phyloP scores from a whole-genome alignment of 1,139 yeast species.

The Lodderomyces orthopsilosis region DNA sequence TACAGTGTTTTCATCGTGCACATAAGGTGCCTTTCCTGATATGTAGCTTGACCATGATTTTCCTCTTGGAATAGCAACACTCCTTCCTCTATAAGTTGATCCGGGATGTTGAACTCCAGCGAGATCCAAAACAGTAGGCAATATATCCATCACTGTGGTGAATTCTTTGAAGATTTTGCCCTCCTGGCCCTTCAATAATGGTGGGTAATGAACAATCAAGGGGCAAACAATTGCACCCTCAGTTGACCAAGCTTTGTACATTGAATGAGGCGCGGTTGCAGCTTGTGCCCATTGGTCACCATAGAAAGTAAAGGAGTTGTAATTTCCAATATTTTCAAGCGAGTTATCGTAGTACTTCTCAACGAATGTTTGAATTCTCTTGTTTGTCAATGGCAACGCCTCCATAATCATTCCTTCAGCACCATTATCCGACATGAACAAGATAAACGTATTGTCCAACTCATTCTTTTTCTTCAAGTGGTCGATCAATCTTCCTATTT shows the following conservation, averaged over 20 bases:
- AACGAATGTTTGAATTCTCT: constrained; percentile 25
- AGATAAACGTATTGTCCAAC: constrained; percentile 50
- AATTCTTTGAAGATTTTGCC: constrained; percentile 37
- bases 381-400: constrained; percentile 43
- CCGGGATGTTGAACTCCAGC: constrained; percentile 49
- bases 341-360: constrained; percentile 39
- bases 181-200: constrained; percentile 20
- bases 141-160: constrained; percentile 55
- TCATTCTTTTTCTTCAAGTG: constrained; percentile 38
- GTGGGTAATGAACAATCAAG: constrained; percentile 42
- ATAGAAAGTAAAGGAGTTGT: constrained; percentile 49
- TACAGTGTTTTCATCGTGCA: constrained; percentile 45
- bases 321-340: constrained; percentile 46
- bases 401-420: constrained; percentile 60
- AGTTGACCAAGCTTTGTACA: constrained; percentile 51
- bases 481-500: constrained; percentile 46
- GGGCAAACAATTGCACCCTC: constrained; percentile 62
- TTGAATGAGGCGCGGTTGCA: constrained; percentile 55
- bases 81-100: constrained; percentile 30
- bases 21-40: constrained; percentile 20
- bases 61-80: constrained; percentile 40
- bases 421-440: constrained; percentile 60
- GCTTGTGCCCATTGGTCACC: constrained; percentile 65
- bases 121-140: constrained; percentile 51
- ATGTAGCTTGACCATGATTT: constrained; percentile 39